Percentiles rank a stretch among this genome's conserved stretches.
These are phyloP conservation scores for Malus hybrid DNA, from an alignment of 331 rosid genomes.

Conservation along the genomic window DNA sequence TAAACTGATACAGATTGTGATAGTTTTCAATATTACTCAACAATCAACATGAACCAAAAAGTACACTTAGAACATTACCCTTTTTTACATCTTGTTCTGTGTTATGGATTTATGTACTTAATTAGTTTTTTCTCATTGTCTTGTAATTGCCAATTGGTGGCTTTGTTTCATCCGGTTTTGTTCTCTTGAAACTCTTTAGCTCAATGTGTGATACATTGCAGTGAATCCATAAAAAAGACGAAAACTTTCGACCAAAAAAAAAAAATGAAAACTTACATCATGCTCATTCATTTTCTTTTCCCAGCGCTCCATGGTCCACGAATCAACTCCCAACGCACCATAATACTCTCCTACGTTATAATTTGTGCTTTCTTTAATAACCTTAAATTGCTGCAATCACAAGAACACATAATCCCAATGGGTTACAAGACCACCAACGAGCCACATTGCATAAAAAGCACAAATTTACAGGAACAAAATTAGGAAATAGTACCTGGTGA, in stretches of 20 bases:
- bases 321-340: conserved; percentile 83
- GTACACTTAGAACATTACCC: conserved; percentile 41
- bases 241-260: not conserved
- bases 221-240: not conserved
- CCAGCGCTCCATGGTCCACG: conserved; percentile 65
- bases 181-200: too few relatives aligned
- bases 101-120: too few relatives aligned
- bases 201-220: too few relatives aligned
- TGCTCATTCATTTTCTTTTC: conserved; percentile 50
- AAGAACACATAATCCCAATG: conserved; percentile 19
- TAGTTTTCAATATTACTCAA: not conserved
- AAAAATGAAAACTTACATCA: conserved; percentile 36
- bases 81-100: too few relatives aligned
- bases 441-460: conserved; percentile 5
- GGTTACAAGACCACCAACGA: conserved; percentile 3
- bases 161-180: too few relatives aligned
- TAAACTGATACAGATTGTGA: not conserved
- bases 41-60: not conserved
- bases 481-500: conserved; percentile 45
- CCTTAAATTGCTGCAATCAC: conserved; percentile 63
- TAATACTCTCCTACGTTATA: conserved; percentile 62
- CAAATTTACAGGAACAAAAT: not conserved
- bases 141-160: too few relatives aligned
- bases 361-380: conserved; percentile 40
- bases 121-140: too few relatives aligned